phyloP scores from a whole-genome alignment of 495 filamentous ascomycete species.

The Gamarada debralockiae region DNA sequence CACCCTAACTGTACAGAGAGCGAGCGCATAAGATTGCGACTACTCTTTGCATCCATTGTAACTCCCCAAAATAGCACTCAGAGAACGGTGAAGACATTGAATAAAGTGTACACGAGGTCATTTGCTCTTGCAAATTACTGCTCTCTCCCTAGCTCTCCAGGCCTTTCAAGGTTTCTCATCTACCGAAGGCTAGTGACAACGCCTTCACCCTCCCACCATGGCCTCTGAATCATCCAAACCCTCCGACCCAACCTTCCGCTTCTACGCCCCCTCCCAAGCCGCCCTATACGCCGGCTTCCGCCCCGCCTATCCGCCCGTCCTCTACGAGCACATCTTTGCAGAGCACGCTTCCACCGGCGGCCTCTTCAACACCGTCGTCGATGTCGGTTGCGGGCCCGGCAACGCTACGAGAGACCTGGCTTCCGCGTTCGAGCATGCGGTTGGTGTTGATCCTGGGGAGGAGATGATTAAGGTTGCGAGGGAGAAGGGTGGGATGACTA shows the following conservation, averaged over 20 bases:
- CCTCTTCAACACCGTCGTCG: constrained; percentile 38
- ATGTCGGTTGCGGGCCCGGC: constrained; percentile 58
- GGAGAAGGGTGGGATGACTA: constrained; percentile 27
- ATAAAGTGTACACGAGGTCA: too few relatives aligned
- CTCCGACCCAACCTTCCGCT: constrained; percentile 40
- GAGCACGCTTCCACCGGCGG: constrained; percentile 48
- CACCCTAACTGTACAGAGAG: too few relatives aligned
- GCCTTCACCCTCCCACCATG: too few relatives aligned
- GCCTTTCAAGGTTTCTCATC: too few relatives aligned
- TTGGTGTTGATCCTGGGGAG: constrained; percentile 47
- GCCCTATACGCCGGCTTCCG: constrained; percentile 39
- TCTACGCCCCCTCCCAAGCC: constrained; percentile 40
- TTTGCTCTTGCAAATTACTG: too few relatives aligned
- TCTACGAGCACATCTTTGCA: constrained; percentile 43
- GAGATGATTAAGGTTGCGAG: constrained; percentile 50
- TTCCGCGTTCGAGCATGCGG: constrained; percentile 61
- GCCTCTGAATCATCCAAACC: too few relatives aligned
- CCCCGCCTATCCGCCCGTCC: constrained; percentile 32
- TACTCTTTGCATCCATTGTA: too few relatives aligned
- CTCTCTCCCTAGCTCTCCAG: too few relatives aligned
- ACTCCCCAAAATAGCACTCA: too few relatives aligned
- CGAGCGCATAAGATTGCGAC: too few relatives aligned
- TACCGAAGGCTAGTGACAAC: too few relatives aligned
- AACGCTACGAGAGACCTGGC: constrained; percentile 68
- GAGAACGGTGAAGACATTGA: too few relatives aligned